Conservation (phyloP, 2,329 filamentous ascomycete genomes). For the Kalmusia sp. region DNA sequence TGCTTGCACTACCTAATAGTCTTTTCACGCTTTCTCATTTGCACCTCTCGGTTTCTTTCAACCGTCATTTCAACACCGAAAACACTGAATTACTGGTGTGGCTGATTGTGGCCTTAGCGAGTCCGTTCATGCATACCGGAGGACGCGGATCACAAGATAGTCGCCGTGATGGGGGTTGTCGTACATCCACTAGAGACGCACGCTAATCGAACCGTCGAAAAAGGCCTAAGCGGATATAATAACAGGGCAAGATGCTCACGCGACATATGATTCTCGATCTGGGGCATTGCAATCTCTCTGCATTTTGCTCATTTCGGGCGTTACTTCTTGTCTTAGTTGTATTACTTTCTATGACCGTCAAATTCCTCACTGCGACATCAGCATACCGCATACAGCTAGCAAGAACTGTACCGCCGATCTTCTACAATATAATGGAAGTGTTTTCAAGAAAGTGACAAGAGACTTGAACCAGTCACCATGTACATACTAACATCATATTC, state of each 20-base stretch:
- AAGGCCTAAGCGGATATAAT: not conserved
- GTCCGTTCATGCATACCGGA: too few relatives aligned
- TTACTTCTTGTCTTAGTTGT: not conserved
- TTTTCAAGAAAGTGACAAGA: not conserved
- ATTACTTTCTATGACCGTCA: not conserved
- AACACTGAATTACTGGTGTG: not conserved
- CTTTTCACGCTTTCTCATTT: not conserved
- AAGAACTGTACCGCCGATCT: too few relatives aligned
- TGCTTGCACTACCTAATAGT: not conserved
- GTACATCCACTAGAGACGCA: not conserved
- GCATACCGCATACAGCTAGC: not conserved
- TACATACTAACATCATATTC: not conserved
- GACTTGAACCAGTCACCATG: not conserved
- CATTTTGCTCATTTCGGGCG: too few relatives aligned
- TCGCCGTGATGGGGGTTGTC: not conserved
- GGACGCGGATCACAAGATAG: not conserved
- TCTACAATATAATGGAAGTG: not conserved
- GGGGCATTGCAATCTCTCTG: too few relatives aligned
- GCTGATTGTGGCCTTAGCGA: not conserved
- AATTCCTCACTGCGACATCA: slow-evolving; percentile 1
- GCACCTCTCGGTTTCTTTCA: not conserved
- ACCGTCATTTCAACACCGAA: not conserved
- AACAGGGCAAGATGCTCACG: not conserved
- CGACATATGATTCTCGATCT: not conserved
- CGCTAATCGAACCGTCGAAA: not conserved